These are phyloP conservation scores for Juncus effusus DNA, from an alignment of 176 grass and related monocot species.

Conservation along the genomic window DNA sequence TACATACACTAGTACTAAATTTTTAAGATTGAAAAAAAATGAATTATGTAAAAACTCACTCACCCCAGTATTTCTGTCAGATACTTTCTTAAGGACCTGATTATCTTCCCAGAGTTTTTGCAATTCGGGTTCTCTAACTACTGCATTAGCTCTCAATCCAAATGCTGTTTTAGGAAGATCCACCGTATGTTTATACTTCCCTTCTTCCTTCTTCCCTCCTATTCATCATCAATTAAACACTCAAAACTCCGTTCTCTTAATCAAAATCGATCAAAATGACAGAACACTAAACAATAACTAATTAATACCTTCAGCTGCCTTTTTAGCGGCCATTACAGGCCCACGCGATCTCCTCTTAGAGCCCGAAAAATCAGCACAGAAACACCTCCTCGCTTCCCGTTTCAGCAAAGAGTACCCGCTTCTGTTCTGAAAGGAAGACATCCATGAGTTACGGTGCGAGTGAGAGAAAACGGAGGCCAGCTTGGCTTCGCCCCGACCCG, in stretches of 20 bases:
- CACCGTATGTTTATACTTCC: slow-evolving; percentile 89
- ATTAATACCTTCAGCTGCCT: slow-evolving; percentile 56
- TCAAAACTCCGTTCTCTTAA: slow-evolving; percentile 1
- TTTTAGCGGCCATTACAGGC: slow-evolving; percentile 89
- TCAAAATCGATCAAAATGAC: background rate
- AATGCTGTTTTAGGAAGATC: slow-evolving; percentile 88
- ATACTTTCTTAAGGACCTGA: slow-evolving; percentile 83
- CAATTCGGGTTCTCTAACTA: slow-evolving; percentile 78
- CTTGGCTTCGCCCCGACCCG: slow-evolving; percentile 28
- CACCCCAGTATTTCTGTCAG: slow-evolving; percentile 85
- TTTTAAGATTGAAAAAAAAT: background rate
- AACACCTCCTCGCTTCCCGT: slow-evolving; percentile 33
- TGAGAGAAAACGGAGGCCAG: slow-evolving; percentile 16
- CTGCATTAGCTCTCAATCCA: slow-evolving; percentile 79
- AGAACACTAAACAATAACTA: background rate
- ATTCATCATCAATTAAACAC: slow-evolving; percentile 6
- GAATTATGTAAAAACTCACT: slow-evolving; percentile 21
- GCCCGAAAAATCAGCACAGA: slow-evolving; percentile 27
- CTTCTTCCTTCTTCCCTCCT: slow-evolving; percentile 74
- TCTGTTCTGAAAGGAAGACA: slow-evolving; percentile 32
- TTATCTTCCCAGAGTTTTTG: slow-evolving; percentile 95
- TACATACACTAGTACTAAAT: background rate
- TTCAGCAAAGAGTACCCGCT: slow-evolving; percentile 44
- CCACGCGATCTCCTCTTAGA: slow-evolving; percentile 77
- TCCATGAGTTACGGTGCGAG: background rate